These are phyloP conservation scores for Boehmeria nivea DNA, from an alignment of 306 rosid species.

Conservation along the genomic window DNA sequence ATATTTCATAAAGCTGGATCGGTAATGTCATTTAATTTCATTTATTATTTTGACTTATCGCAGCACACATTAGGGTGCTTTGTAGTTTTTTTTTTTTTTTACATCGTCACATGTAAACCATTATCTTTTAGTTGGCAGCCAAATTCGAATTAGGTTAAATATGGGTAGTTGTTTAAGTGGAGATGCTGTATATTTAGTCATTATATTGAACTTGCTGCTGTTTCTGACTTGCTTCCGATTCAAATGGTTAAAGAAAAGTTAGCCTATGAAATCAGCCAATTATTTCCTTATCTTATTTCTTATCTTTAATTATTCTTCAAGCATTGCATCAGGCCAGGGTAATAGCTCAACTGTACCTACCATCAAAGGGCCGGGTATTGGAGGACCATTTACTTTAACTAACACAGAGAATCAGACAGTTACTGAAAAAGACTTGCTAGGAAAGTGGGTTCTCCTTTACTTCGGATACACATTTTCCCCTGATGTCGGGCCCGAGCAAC, in stretches of 20 bases:
- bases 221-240: too few species aligned
- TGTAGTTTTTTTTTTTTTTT: too few species aligned
- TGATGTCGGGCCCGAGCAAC: slow-evolving; percentile 85
- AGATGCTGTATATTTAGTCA: too few species aligned
- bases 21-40: too few species aligned
- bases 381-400: slow-evolving; percentile 78
- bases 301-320: slow-evolving; percentile 19
- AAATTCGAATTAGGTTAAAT: too few species aligned
- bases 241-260: neutral
- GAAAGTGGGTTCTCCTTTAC: slow-evolving; percentile 85
- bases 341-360: slow-evolving; percentile 18
- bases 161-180: too few species aligned
- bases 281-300: neutral
- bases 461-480: slow-evolving; percentile 94
- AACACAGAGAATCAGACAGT: slow-evolving; percentile 53
- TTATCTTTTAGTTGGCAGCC: too few species aligned
- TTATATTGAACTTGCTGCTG: too few species aligned
- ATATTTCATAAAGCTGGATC: too few species aligned
- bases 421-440: slow-evolving; percentile 54
- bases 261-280: neutral
- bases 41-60: too few species aligned
- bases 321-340: slow-evolving; percentile 52
- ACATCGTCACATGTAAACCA: too few species aligned
- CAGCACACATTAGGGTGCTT: too few species aligned
- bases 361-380: slow-evolving; percentile 58